These are phyloP conservation scores for Trichoderma gamsii DNA, from an alignment of 495 filamentous ascomycete species.

Conservation along the genomic window DNA sequence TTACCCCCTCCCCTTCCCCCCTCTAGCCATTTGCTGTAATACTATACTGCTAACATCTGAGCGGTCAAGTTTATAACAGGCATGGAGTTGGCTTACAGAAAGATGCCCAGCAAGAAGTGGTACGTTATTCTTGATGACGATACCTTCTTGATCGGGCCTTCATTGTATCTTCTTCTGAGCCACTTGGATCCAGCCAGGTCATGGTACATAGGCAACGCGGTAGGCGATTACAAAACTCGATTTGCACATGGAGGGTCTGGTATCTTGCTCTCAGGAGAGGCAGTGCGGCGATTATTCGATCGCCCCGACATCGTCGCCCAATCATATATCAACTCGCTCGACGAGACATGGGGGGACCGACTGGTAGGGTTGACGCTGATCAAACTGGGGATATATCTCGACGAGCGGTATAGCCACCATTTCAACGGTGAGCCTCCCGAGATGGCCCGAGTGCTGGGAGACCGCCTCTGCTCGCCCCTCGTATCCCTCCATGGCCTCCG, in stretches of 20 bases:
- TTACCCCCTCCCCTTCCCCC: background rate
- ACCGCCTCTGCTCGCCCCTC: constrained; percentile 37
- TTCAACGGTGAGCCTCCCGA: constrained; percentile 42
- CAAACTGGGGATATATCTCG: constrained; percentile 35
- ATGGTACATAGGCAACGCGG: constrained; percentile 45
- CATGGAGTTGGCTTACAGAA: constrained; percentile 37
- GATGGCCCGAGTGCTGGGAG: constrained; percentile 34
- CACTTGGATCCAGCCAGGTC: constrained; percentile 35
- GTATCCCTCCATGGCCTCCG: constrained; percentile 37
- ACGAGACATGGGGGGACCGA: constrained; percentile 38
- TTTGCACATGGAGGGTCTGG: constrained; percentile 46
- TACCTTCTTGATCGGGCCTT: constrained; percentile 39
- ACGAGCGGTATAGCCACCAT: constrained; percentile 38
- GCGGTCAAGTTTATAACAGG: constrained; percentile 35
- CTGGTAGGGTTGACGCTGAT: constrained; percentile 37
- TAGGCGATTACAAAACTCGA: constrained; percentile 40
- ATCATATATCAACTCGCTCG: constrained; percentile 33
- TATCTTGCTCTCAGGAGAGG: constrained; percentile 37
- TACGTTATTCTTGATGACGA: constrained; percentile 44
- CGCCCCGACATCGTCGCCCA: constrained; percentile 28
- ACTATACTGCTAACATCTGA: constrained; percentile 12
- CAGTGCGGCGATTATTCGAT: constrained; percentile 32
- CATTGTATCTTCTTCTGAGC: constrained; percentile 32
- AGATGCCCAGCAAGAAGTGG: constrained; percentile 42
- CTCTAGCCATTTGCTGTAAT: background rate